Evolutionary conservation across 2,329 filamentous ascomycete species (phyloP).

Genomic region (Aureobasidium melanogenum): DNA sequence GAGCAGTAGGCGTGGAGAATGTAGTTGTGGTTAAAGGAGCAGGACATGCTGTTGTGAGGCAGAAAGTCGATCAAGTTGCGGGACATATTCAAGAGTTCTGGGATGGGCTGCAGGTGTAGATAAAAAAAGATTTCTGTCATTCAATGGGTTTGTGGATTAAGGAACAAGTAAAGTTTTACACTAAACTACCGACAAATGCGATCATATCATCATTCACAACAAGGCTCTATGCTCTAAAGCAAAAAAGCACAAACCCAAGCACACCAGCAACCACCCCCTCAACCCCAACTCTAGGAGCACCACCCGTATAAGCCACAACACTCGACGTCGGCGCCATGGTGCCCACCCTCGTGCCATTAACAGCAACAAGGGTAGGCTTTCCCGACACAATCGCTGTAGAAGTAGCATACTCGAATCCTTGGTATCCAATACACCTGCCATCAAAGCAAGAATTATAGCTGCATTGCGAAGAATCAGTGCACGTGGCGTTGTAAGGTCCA

Average conservation of each 20-base stretch:
- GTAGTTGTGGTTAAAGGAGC: conserved; percentile 29
- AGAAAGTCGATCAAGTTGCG: conserved; percentile 31
- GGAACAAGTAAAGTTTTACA: no score
- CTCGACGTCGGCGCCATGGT: background rate
- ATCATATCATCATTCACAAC: background rate
- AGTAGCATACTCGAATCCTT: background rate
- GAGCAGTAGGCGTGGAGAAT: conserved; percentile 26
- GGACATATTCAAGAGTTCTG: conserved; percentile 25
- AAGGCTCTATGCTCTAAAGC: background rate
- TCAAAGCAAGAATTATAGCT: conserved; percentile 21
- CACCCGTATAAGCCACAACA: background rate
- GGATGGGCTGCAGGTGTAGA: conserved; percentile 5
- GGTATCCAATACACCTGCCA: conserved; percentile 18
- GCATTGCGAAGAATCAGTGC: conserved; percentile 17
- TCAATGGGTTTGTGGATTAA: no score
- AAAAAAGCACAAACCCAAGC: background rate
- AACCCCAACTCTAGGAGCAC: background rate
- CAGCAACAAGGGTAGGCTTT: background rate
- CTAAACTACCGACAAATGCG: no score
- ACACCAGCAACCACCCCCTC: background rate
- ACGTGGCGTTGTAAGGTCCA: conserved; percentile 20
- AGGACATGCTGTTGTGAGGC: conserved; percentile 34
- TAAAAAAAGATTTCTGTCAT: no score
- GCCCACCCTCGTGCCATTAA: background rate
- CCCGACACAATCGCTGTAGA: background rate